A percentile compares a stretch with the other conserved stretches of the same genome.
Conservation (phyloP, 2,329 filamentous ascomycete genomes). For the Cytospora schulzeri region DNA sequence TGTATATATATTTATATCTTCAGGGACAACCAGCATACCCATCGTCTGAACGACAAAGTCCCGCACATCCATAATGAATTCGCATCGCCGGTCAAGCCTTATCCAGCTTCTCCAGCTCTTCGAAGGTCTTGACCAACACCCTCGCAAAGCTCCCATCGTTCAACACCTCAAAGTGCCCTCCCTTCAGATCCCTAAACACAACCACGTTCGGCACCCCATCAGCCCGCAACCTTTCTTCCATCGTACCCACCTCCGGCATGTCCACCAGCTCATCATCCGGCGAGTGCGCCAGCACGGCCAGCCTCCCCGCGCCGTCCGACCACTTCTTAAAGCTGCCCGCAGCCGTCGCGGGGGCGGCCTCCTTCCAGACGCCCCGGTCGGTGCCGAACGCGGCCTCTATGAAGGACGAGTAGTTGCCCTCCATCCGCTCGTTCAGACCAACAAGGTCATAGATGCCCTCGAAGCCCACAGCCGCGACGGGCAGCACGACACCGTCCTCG, state of each 20-base stretch:
- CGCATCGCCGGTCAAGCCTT: neutral
- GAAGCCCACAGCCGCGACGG: conserved; percentile 59
- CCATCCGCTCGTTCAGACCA: conserved; percentile 51
- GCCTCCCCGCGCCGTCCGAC: conserved; percentile 35
- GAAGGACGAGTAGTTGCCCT: conserved; percentile 57
- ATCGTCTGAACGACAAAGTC: too few relatives aligned
- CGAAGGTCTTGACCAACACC: conserved; percentile 42
- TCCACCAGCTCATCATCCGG: conserved; percentile 54
- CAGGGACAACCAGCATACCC: neutral
- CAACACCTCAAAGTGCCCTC: conserved; percentile 67
- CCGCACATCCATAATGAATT: neutral
- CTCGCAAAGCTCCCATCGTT: conserved; percentile 58
- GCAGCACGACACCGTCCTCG: conserved; percentile 39
- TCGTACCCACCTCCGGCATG: conserved; percentile 58
- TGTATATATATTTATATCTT: neutral
- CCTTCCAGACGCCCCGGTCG: conserved; percentile 52
- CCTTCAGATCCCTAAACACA: conserved; percentile 51
- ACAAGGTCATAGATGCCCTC: conserved; percentile 69
- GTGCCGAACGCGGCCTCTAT: conserved; percentile 62
- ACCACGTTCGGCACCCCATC: conserved; percentile 41
- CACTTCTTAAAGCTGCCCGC: conserved; percentile 45
- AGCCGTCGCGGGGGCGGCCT: conserved; percentile 55
- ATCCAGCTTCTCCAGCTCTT: conserved; percentile 27
- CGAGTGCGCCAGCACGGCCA: conserved; percentile 49
- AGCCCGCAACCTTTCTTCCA: conserved; percentile 50